Conservation (phyloP, 148 eudicot genomes). For the Bassia scoparia region DNA sequence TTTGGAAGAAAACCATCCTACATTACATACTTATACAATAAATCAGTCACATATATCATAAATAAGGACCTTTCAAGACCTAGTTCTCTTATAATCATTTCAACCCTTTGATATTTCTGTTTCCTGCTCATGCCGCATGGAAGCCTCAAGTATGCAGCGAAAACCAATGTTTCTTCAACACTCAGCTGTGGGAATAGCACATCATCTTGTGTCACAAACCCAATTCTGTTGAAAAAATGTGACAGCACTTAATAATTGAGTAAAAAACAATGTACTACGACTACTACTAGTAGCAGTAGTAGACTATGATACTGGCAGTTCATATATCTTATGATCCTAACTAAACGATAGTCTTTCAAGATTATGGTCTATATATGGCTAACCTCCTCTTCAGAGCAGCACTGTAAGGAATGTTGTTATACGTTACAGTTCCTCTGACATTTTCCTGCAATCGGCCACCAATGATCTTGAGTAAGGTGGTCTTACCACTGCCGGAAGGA, state of each 20-base stretch:
- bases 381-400: conserved; percentile 90
- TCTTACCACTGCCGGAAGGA: conserved; percentile 99
- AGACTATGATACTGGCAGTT: neutral
- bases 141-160: conserved; percentile 89
- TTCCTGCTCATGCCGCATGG: conserved; percentile 65
- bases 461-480: conserved; percentile 73
- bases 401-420: conserved; percentile 69
- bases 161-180: conserved; percentile 85
- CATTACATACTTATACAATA: neutral
- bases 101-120: conserved; percentile 84
- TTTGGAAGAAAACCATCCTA: neutral
- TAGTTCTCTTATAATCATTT: conserved; percentile 69
- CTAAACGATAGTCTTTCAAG: too few relatives aligned
- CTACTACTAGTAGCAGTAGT: too few relatives aligned
- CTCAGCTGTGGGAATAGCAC: conserved; percentile 83
- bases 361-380: neutral
- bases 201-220: conserved; percentile 96
- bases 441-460: conserved; percentile 78
- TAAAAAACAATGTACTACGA: neutral
- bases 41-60: neutral
- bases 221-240: conserved; percentile 51
- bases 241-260: neutral
- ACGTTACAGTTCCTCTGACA: conserved; percentile 68
- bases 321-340: too few relatives aligned
- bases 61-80: conserved; percentile 80